These are phyloP conservation scores for Talaromyces ruber DNA, from an alignment of 495 filamentous ascomycete genomes.

Conservation along the genomic window DNA sequence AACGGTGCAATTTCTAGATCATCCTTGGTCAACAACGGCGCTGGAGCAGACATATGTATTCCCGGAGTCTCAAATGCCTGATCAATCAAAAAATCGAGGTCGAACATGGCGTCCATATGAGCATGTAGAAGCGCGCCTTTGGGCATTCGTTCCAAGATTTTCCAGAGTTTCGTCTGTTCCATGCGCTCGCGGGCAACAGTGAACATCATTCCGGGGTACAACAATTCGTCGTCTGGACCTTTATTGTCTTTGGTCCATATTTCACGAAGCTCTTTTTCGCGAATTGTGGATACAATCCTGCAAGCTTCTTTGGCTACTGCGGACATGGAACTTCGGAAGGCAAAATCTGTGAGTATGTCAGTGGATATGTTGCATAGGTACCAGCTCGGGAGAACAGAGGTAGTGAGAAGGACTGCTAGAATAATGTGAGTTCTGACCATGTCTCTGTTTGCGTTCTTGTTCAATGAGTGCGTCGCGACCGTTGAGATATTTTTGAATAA, in stretches of 20 bases:
- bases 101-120: slow-evolving; percentile 84
- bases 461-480: slow-evolving; percentile 69
- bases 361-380: neutral
- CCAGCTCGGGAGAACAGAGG: slow-evolving; percentile 5
- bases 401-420: neutral
- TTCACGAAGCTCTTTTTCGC: slow-evolving; percentile 61
- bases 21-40: slow-evolving; percentile 37
- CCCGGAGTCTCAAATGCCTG: slow-evolving; percentile 64
- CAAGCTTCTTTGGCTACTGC: slow-evolving; percentile 67
- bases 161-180: slow-evolving; percentile 76
- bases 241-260: slow-evolving; percentile 61
- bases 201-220: slow-evolving; percentile 87
- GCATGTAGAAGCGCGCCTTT: slow-evolving; percentile 87
- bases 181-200: slow-evolving; percentile 67
- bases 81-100: slow-evolving; percentile 68
- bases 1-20: slow-evolving; percentile 36
- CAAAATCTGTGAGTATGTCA: slow-evolving; percentile 19
- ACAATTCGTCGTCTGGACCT: slow-evolving; percentile 37
- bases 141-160: slow-evolving; percentile 76
- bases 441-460: slow-evolving; percentile 73
- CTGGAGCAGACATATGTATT: slow-evolving; percentile 56
- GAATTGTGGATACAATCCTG: slow-evolving; percentile 68
- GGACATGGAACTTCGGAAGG: slow-evolving; percentile 53
- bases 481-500: slow-evolving; percentile 69
- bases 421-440: slow-evolving; percentile 45